A percentile compares a stretch with the other conserved stretches of the same genome.
These are phyloP conservation scores for Bretziella fagacearum DNA, from an alignment of 2,329 filamentous ascomycete species.

Conservation along the genomic window DNA sequence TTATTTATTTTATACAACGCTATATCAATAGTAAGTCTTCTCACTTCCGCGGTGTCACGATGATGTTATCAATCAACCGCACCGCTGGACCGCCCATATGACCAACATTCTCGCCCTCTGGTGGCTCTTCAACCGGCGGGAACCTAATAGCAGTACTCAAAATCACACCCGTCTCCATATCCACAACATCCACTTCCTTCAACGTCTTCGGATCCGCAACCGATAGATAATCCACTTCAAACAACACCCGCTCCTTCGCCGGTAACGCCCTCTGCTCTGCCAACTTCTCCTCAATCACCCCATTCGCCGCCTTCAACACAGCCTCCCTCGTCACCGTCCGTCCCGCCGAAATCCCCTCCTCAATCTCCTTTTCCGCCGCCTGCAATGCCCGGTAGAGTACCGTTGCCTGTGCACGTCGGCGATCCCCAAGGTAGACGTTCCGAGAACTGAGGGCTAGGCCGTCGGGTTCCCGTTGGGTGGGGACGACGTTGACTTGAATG, in stretches of 20 bases:
- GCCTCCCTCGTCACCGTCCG: conserved; percentile 34
- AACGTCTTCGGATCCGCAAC: conserved; percentile 73
- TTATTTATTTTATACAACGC: too few relatives aligned
- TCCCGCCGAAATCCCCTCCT: conserved; percentile 22
- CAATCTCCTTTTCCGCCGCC: conserved; percentile 45
- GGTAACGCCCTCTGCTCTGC: conserved; percentile 44
- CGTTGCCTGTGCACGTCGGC: conserved; percentile 53
- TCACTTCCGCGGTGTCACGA: conserved; percentile 33
- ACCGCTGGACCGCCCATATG: conserved; percentile 57
- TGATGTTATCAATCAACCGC: conserved; percentile 85
- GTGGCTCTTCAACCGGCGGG: conserved; percentile 56
- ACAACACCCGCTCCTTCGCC: conserved; percentile 45
- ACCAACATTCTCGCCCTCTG: conserved; percentile 57
- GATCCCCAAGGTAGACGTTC: conserved; percentile 76
- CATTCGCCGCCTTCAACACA: conserved; percentile 55
- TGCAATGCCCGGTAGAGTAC: conserved; percentile 54
- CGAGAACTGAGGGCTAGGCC: conserved; percentile 82
- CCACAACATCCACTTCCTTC: conserved; percentile 57
- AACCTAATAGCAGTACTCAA: conserved; percentile 86
- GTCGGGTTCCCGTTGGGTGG: conserved; percentile 60
- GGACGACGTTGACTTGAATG: conserved; percentile 53
- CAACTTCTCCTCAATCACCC: conserved; percentile 37
- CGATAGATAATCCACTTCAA: conserved; percentile 84
- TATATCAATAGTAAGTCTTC: too few relatives aligned
- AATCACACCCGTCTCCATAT: conserved; percentile 56